Evolutionary conservation across 768 basidiomycete genomes (phyloP).

Genomic region (Galerina marginata): DNA sequence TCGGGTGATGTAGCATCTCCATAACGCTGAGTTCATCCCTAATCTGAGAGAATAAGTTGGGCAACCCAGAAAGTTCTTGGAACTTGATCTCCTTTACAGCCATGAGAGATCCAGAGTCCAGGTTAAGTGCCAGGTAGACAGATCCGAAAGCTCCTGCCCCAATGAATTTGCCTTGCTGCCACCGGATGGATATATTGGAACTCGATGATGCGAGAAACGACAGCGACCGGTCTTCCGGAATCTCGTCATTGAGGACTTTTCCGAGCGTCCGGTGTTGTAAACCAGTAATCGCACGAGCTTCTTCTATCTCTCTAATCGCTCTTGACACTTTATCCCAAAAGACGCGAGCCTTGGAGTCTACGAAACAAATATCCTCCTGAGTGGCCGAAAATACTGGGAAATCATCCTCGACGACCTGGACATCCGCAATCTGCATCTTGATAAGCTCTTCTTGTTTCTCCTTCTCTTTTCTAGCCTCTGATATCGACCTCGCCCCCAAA

Average conservation of each 20-base stretch:
- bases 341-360: conserved; percentile 68
- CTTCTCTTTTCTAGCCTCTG: conserved; percentile 89
- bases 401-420: conserved; percentile 52
- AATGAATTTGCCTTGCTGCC: conserved; percentile 99
- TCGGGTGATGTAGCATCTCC: conserved; percentile 97
- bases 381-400: conserved; percentile 42
- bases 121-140: conserved; percentile 98
- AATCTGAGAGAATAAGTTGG: conserved; percentile 90
- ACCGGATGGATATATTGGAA: conserved; percentile 93
- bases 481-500: conserved; percentile 87
- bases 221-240: conserved; percentile 90
- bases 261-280: conserved; percentile 81
- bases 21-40: conserved; percentile 96
- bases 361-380: conserved; percentile 51
- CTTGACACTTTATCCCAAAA: conserved; percentile 77
- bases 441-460: conserved; percentile 75
- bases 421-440: conserved; percentile 56
- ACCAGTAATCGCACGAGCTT: conserved; percentile 60
- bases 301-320: conserved; percentile 70
- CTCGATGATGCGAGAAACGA: conserved; percentile 95
- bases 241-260: conserved; percentile 92
- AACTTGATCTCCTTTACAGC: conserved; percentile 99
- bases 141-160: conserved; percentile 99
- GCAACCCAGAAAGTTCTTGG: conserved; percentile 88
- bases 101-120: conserved; percentile 96